These are phyloP conservation scores for Salix viminalis DNA, from an alignment of 345 rosid species.

Conservation along the genomic window DNA sequence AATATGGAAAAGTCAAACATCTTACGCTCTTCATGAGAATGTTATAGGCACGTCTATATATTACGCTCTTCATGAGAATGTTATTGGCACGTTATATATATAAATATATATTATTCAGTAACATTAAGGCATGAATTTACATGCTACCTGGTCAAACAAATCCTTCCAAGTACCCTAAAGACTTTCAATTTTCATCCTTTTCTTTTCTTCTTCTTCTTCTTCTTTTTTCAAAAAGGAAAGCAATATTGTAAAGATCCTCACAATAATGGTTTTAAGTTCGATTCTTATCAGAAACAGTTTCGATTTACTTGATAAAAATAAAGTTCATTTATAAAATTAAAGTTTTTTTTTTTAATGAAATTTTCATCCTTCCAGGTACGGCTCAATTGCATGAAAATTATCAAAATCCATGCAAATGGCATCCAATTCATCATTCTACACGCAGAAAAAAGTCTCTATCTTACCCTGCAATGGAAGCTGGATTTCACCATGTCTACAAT, in stretches of 20 bases:
- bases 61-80: background rate
- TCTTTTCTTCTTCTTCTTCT: too few species aligned
- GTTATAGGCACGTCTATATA: background rate
- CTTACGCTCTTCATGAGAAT: background rate
- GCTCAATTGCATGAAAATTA: background rate
- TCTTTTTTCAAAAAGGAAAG: background rate
- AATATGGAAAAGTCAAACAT: background rate
- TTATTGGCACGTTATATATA: background rate
- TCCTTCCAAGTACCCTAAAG: too few species aligned
- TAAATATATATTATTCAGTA: too few species aligned
- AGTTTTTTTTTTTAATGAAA: too few species aligned
- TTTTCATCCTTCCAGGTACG: too few species aligned
- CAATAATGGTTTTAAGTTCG: too few species aligned
- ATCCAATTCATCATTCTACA: background rate
- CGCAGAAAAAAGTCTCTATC: background rate
- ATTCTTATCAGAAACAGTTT: too few species aligned
- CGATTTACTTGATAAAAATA: too few species aligned
- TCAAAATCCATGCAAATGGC: background rate
- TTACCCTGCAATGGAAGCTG: background rate
- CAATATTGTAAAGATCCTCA: background rate
- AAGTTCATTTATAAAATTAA: too few species aligned
- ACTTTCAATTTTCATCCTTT: background rate
- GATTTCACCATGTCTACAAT: background rate
- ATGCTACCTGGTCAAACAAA: background rate
- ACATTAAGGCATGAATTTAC: background rate